Conservation (phyloP, 441 rosid genomes). For the Cnidoscolus chayamansa region DNA sequence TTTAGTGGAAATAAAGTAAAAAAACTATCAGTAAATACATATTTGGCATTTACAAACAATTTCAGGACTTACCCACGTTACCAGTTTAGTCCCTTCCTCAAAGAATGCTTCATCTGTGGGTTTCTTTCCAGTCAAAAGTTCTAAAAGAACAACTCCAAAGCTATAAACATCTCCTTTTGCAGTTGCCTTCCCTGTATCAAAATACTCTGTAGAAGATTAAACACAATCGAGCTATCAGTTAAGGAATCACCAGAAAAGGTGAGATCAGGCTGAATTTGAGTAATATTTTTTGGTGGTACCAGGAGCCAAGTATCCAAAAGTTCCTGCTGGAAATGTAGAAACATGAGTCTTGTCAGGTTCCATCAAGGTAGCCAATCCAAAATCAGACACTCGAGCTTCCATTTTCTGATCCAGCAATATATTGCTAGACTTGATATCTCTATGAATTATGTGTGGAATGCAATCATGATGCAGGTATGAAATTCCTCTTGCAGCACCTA, state of each 20-base stretch:
- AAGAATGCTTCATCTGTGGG: conserved; percentile 72
- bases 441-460: conserved; percentile 82
- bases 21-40: background rate
- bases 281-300: conserved; percentile 33
- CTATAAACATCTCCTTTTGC: conserved; percentile 88
- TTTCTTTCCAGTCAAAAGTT: conserved; percentile 72
- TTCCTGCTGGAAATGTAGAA: conserved; percentile 77
- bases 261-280: background rate
- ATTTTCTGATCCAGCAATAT: conserved; percentile 73
- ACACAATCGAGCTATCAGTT: conserved; percentile 7
- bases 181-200: conserved; percentile 76
- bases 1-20: background rate
- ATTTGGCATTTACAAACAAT: background rate
- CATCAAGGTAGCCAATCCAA: conserved; percentile 82
- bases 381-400: conserved; percentile 86
- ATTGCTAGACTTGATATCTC: conserved; percentile 83
- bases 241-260: background rate
- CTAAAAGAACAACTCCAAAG: conserved; percentile 75
- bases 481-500: conserved; percentile 87
- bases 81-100: conserved; percentile 88
- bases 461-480: conserved; percentile 87
- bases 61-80: conserved; percentile 61
- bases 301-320: conserved; percentile 87
- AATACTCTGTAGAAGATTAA: conserved; percentile 53
- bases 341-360: conserved; percentile 79